Conservation (phyloP, 768 basidiomycete species). For the Amanita pallidorosea region DNA sequence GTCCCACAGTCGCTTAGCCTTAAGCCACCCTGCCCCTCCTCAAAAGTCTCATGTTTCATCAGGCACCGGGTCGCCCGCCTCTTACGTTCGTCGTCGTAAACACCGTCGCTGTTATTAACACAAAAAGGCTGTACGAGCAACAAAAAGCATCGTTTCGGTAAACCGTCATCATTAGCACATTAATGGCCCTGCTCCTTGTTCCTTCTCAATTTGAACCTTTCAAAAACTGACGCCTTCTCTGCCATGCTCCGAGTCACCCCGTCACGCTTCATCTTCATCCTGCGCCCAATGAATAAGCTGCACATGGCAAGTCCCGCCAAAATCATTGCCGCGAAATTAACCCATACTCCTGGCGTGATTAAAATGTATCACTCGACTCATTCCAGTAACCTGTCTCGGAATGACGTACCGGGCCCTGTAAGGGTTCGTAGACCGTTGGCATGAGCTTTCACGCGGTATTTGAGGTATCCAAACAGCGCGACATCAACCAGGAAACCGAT, state of each 20-base stretch:
- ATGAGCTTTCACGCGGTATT: slow-evolving; percentile 45
- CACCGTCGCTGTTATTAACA: background rate
- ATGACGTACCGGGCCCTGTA: slow-evolving; percentile 49
- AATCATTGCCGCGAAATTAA: slow-evolving; percentile 58
- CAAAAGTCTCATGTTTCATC: background rate
- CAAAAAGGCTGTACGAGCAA: background rate
- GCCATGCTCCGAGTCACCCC: slow-evolving; percentile 11
- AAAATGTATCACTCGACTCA: background rate
- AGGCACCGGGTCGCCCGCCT: slow-evolving; percentile 2
- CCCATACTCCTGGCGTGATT: slow-evolving; percentile 49
- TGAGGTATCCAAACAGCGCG: slow-evolving; percentile 54
- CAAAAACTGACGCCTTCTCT: slow-evolving; percentile 19
- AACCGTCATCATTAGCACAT: background rate
- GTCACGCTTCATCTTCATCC: slow-evolving; percentile 40
- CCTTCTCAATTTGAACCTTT: background rate
- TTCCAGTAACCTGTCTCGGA: background rate
- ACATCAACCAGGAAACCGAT: slow-evolving; percentile 74
- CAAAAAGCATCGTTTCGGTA: too few species aligned
- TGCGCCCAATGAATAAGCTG: slow-evolving; percentile 62
- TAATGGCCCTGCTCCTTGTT: background rate
- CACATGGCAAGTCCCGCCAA: slow-evolving; percentile 54
- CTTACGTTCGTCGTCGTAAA: background rate
- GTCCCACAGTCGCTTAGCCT: background rate
- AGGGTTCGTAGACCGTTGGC: slow-evolving; percentile 34
- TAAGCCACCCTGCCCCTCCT: background rate